Evolutionary conservation across 176 grass and related monocot species (phyloP).

Genomic region (Paspalum notatum): DNA sequence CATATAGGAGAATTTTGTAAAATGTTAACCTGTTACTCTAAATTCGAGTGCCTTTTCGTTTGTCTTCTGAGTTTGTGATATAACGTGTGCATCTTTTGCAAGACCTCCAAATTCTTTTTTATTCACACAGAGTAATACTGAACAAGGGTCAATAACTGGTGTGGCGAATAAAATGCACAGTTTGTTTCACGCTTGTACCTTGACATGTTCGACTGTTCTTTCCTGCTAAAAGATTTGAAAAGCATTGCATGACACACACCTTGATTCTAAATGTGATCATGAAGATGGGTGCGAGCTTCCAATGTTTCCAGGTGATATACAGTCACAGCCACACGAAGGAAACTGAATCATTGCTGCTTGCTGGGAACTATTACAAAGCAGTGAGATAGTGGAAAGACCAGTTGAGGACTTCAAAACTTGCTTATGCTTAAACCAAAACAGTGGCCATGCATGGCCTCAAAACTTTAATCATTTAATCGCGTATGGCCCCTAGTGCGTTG

Average conservation of each 20-base stretch:
- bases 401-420: not conserved
- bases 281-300: not conserved
- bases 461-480: not conserved
- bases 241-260: not conserved
- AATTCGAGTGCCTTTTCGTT: conserved; percentile 11
- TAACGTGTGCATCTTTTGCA: conserved; percentile 7
- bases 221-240: not conserved
- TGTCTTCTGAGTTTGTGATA: not conserved
- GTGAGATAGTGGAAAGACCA: not conserved
- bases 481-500: not conserved
- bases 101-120: not conserved
- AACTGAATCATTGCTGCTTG: not conserved
- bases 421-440: conserved; percentile 8
- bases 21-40: conserved; percentile 15
- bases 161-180: not conserved
- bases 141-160: not conserved
- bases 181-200: not conserved
- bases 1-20: conserved; percentile 40
- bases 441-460: not conserved
- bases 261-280: not conserved
- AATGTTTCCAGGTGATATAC: not conserved
- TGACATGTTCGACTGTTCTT: not conserved
- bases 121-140: not conserved
- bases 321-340: not conserved
- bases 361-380: not conserved